Conservation (phyloP, 129 eudicot species). For the Sambucus nigra region DNA sequence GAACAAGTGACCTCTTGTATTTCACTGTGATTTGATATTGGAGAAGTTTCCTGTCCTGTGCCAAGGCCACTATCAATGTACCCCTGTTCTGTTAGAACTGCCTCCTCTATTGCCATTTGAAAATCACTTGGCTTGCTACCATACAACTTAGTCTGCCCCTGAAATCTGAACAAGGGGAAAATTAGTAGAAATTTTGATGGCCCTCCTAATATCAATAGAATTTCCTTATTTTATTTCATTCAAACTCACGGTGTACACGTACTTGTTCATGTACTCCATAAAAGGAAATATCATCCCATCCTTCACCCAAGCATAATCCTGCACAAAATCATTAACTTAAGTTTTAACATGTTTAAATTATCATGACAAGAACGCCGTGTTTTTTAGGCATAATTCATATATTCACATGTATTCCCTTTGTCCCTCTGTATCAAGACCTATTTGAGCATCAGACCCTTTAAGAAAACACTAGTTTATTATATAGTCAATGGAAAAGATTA, state of each 20-base stretch:
- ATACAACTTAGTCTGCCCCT: slow-evolving; percentile 72
- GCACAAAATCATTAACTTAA: slow-evolving; percentile 14
- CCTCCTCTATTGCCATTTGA: slow-evolving; percentile 78
- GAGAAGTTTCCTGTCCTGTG: slow-evolving; percentile 18
- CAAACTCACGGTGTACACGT: slow-evolving; percentile 1
- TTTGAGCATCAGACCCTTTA: no score
- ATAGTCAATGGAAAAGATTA: no score
- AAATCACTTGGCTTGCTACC: slow-evolving; percentile 79
- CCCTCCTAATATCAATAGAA: not conserved
- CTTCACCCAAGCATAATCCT: slow-evolving; percentile 95
- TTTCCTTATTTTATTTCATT: not conserved
- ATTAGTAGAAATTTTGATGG: not conserved
- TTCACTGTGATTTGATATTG: slow-evolving; percentile 25
- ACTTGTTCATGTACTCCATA: slow-evolving; percentile 65
- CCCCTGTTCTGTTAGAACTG: slow-evolving; percentile 53
- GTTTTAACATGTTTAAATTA: not conserved
- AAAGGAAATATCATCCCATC: slow-evolving; percentile 86
- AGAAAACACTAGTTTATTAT: no score
- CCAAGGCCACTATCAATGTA: slow-evolving; percentile 18
- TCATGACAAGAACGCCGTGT: no score
- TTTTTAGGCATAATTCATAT: no score
- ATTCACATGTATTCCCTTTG: not conserved
- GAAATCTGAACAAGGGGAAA: slow-evolving; percentile 38
- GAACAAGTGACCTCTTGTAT: slow-evolving; percentile 41
- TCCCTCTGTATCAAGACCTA: no score